Evolutionary conservation across 441 rosid species (phyloP), one percentile per base, ranked within the genome.

Genomic region (Viola pubescens): DNA sequence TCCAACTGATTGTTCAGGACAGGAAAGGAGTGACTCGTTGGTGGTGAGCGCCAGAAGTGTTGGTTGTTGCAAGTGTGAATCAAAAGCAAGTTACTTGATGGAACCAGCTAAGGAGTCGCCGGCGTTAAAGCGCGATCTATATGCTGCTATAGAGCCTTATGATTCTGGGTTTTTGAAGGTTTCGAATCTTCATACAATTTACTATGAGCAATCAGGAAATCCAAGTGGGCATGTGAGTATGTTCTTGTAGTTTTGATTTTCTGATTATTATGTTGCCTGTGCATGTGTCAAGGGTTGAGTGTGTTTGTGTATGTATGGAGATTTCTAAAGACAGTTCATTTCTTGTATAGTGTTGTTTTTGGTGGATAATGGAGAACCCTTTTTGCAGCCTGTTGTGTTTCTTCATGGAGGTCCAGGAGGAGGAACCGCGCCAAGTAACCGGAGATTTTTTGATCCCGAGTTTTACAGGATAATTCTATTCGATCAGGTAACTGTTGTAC

Each of bases 401-500:
- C 91, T 91, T 72, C 98, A 89, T 50, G 98, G 98, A 9, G 98
- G 98, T 10, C 98, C 98, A 14, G 98, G 98, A 60, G 95, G 95
- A 71, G 97, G 97, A 62, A 85, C 91, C 2, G 48, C 90, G 19
- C 94, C 98, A 8, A 76, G 71, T 56, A 89, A 91, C 65, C 81
- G 94, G 43, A 80, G 85, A 79, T 85, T 91, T 74, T 91, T 91
- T 50, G 94, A 91, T 76, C 94, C 98, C 34, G 80, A 79, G 13
- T 86, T 83, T 77, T 88, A 83, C 66, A 75, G 94, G 47, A 88
- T 91, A 69, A 61, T 91, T 72, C 76, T 88, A 14, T 86, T 88
- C 70, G 96, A 91, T 71, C 96, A 91, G 92, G 98, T 88, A 38
- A 38, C 51, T 37, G 41, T 46, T 19, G 14, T 7, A 13, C 9